Conservation (phyloP, 441 rosid genomes). For the Bocquillonia castaneifolia region DNA sequence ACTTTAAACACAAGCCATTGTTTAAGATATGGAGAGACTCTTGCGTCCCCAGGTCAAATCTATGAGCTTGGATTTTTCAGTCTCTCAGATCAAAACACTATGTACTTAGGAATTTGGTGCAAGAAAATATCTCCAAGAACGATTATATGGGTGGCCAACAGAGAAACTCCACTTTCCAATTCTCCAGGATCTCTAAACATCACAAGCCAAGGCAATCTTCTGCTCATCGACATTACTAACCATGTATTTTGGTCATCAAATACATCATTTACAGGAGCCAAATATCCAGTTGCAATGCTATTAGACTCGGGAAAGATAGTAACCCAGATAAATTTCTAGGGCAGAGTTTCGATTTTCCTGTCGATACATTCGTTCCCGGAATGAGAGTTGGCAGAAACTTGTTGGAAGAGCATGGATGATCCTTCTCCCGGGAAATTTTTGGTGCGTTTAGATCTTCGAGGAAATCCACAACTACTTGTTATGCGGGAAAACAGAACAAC, state of each 20-base stretch:
- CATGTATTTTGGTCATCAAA: slow-evolving; percentile 42
- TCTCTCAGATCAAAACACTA: slow-evolving; percentile 1
- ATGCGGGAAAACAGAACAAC: slow-evolving; percentile 17
- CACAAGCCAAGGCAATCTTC: slow-evolving; percentile 36
- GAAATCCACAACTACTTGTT: slow-evolving; percentile 43
- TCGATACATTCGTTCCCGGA: slow-evolving; percentile 49
- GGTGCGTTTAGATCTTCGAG: slow-evolving; percentile 36
- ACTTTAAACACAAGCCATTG: too few relatives aligned
- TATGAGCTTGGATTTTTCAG: slow-evolving; percentile 27
- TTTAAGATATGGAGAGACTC: too few relatives aligned
- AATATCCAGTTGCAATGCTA: slow-evolving; percentile 28
- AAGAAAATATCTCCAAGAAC: slow-evolving; percentile 21
- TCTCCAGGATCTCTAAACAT: slow-evolving; percentile 35
- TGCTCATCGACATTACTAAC: slow-evolving; percentile 36
- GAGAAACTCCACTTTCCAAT: slow-evolving; percentile 41
- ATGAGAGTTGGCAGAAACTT: slow-evolving; percentile 57
- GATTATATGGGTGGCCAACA: slow-evolving; percentile 71
- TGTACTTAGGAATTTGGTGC: slow-evolving; percentile 28
- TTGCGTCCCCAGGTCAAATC: slow-evolving; percentile 23
- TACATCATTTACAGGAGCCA: slow-evolving; percentile 18
- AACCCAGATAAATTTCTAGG: slow-evolving; percentile 31
- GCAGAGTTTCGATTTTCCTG: slow-evolving; percentile 65
- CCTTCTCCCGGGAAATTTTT: slow-evolving; percentile 61
- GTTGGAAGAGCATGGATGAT: slow-evolving; percentile 57
- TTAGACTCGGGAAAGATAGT: slow-evolving; percentile 36